These are phyloP conservation scores for Sphagnum fallax DNA, from an alignment of 228 moss, liverwort and hornwort species.

Conservation along the genomic window DNA sequence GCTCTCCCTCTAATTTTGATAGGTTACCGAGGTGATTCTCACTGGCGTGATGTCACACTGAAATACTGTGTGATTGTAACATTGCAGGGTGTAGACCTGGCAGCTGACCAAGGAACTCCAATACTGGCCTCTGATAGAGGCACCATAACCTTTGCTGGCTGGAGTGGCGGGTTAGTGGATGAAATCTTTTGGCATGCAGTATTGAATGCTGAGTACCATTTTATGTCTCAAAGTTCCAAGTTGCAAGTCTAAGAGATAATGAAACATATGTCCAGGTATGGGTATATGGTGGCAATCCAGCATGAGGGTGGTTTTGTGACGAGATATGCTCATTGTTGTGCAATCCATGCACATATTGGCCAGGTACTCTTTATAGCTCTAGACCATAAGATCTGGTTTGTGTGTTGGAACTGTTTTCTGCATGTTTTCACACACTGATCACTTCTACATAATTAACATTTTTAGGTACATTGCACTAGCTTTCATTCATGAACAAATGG, in stretches of 20 bases:
- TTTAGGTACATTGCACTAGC: too few species aligned
- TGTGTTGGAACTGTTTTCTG: neutral
- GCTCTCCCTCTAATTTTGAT: too few species aligned
- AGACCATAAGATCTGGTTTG: neutral
- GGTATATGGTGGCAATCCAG: slow-evolving; percentile 73
- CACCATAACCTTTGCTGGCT: slow-evolving; percentile 80
- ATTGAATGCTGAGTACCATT: too few species aligned
- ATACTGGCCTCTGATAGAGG: slow-evolving; percentile 82
- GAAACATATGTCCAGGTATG: slow-evolving; percentile 32
- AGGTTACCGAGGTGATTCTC: too few species aligned
- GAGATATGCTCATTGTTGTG: slow-evolving; percentile 89
- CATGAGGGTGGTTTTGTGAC: slow-evolving; percentile 81
- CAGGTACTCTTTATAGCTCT: slow-evolving; percentile 40
- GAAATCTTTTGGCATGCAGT: neutral
- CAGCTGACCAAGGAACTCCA: slow-evolving; percentile 78
- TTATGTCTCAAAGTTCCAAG: too few species aligned
- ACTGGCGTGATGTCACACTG: too few species aligned
- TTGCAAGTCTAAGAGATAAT: too few species aligned
- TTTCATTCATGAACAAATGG: too few species aligned
- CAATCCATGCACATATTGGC: slow-evolving; percentile 80
- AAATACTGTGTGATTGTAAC: too few species aligned
- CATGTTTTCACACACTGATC: neutral
- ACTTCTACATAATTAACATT: too few species aligned
- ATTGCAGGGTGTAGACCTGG: slow-evolving; percentile 78
- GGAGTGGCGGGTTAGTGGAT: slow-evolving; percentile 75